A percentile compares a stretch with the other conserved stretches of the same genome.
phyloP scores from a whole-genome alignment of 1,139 yeast genomes.

The Nakaseomyces glabratus region DNA sequence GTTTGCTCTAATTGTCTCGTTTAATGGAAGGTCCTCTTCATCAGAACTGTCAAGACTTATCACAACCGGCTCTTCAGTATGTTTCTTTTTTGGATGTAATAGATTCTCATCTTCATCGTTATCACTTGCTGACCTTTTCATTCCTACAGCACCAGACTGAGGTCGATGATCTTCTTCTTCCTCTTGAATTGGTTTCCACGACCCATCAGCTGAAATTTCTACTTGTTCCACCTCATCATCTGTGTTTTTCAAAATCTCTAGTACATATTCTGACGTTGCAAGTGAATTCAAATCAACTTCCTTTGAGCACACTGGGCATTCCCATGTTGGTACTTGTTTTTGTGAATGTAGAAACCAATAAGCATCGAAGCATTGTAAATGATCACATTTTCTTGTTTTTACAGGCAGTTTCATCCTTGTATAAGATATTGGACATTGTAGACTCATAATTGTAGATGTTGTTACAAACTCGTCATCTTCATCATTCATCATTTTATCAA shows the following conservation, averaged over 20 bases:
- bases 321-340: slow-evolving; percentile 55
- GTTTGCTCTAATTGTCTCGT: too few species aligned
- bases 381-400: slow-evolving; percentile 51
- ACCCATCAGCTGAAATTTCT: slow-evolving; percentile 48
- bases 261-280: slow-evolving; percentile 52
- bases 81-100: slow-evolving; percentile 9
- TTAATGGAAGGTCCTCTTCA: slow-evolving; percentile 19
- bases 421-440: slow-evolving; percentile 58
- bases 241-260: slow-evolving; percentile 41
- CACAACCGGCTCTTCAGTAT: slow-evolving; percentile 20
- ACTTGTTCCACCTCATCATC: slow-evolving; percentile 45
- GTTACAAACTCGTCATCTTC: slow-evolving; percentile 50
- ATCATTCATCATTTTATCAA: slow-evolving; percentile 33
- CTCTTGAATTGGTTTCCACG: slow-evolving; percentile 41
- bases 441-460: slow-evolving; percentile 45
- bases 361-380: slow-evolving; percentile 68
- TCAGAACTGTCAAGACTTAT: slow-evolving; percentile 32
- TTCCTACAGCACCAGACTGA: neutral
- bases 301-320: slow-evolving; percentile 55
- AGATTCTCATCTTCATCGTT: slow-evolving; percentile 2
- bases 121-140: slow-evolving; percentile 4
- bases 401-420: slow-evolving; percentile 52
- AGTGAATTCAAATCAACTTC: slow-evolving; percentile 41
- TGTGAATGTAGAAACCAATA: slow-evolving; percentile 53
- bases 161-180: neutral